These are phyloP conservation scores for Leucocoprinus leucothites DNA, from an alignment of 768 basidiomycete genomes.

Conservation along the genomic window DNA sequence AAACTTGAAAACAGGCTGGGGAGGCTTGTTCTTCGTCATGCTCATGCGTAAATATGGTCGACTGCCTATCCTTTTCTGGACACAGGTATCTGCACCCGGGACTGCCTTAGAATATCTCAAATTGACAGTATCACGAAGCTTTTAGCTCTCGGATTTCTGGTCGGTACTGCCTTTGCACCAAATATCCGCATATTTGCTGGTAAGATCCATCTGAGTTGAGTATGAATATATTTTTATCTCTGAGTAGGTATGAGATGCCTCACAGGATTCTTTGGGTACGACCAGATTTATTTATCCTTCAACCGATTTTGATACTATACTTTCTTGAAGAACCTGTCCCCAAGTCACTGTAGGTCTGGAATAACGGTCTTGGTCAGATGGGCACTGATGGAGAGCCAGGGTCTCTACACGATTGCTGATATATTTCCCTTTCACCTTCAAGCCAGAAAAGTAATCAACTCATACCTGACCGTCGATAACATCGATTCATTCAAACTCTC, in stretches of 20 bases:
- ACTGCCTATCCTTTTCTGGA: conserved; percentile 69
- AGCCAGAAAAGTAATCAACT: conserved; percentile 51
- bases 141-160: conserved; percentile 50
- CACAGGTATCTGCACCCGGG: conserved; percentile 39
- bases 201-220: conserved; percentile 13
- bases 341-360: conserved; percentile 49
- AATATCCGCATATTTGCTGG: conserved; percentile 56
- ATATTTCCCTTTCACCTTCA: conserved; percentile 69
- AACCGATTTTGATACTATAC: background rate
- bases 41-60: conserved; percentile 61
- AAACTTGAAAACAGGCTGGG: conserved; percentile 42
- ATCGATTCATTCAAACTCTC: background rate
- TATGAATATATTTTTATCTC: background rate
- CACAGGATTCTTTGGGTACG: conserved; percentile 53
- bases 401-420: conserved; percentile 58
- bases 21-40: conserved; percentile 60
- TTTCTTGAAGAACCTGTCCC: conserved; percentile 43
- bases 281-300: no score
- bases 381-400: conserved; percentile 28
- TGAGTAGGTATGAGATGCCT: conserved; percentile 54
- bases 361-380: background rate
- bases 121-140: conserved; percentile 28
- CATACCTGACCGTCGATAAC: background rate
- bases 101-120: no score
- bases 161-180: conserved; percentile 47